Evolutionary conservation across 75 land plant species (phyloP), one percentile per base, ranked within the genome.

Genomic region (Larix kaempferi): DNA sequence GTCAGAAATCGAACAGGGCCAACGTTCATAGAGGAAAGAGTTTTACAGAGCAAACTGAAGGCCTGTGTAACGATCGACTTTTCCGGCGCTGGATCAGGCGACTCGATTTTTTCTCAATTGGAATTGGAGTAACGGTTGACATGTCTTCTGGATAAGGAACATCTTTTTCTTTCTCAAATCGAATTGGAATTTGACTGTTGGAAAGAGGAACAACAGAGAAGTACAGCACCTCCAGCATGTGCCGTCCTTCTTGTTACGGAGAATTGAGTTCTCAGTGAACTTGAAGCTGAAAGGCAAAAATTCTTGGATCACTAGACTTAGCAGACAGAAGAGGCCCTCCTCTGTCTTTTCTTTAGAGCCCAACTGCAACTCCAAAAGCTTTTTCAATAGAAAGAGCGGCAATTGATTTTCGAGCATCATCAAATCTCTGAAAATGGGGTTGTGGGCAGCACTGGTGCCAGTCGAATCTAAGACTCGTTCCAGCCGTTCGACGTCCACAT

Each of bases 351-450:
- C 66, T 63, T 3, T 3, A 63, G 15, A 63, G 13, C 66, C 66
- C 35, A 26, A 29, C 66, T 63, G 13, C 0, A 29, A 3, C 17
- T 63, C 66, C 66, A 63, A 14, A 14, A 63, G 66, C 66, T 27
- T 63, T 3, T 14, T 27, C 19, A 63, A 0, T 14, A 63, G 19
- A 5, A 63, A 63, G 16, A 63, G 26, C 8, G 35, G 66, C 3
- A 63, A 1, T 33, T 63, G 66, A 27, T 63, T 63, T 25, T 60
- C 62, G 62, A 60, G 62, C 62, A 26, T 63, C 66, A 63, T 63
- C 16, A 63, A 33, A 63, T 63, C 35, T 63, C 33, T 63, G 16
- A 27, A 26, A 13, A 63, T 25, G 3, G 66, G 16, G 13, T 63
- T 63, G 35, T 63, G 3, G 35, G 16, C 4, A 2, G 66, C 35